Conservation (phyloP, 2,329 filamentous ascomycete species). For the Ilyonectria robusta region DNA sequence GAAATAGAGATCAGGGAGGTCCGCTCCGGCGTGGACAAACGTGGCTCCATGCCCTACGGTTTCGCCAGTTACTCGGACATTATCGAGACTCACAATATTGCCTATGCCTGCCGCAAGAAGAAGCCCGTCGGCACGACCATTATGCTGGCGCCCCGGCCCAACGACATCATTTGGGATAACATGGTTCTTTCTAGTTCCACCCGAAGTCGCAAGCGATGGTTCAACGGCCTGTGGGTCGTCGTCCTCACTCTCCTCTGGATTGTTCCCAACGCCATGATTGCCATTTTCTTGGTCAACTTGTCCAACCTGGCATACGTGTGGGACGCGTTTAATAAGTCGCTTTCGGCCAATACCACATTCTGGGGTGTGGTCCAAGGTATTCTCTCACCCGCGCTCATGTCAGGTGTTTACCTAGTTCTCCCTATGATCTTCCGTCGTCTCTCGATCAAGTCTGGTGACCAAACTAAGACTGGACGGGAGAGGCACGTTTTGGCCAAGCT, state of each 20-base stretch:
- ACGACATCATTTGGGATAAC: slow-evolving; percentile 97
- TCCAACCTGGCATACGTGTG: slow-evolving; percentile 85
- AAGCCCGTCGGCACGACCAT: slow-evolving; percentile 85
- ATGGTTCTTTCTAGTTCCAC: slow-evolving; percentile 79
- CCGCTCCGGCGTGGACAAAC: slow-evolving; percentile 84
- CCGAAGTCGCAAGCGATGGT: slow-evolving; percentile 79
- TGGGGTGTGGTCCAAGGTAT: slow-evolving; percentile 97
- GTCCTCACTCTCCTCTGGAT: slow-evolving; percentile 89
- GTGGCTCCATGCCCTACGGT: slow-evolving; percentile 90
- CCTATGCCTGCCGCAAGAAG: slow-evolving; percentile 85
- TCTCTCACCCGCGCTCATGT: slow-evolving; percentile 87
- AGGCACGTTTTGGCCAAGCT: slow-evolving; percentile 91
- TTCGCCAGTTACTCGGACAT: slow-evolving; percentile 96
- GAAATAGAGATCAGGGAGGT: slow-evolving; percentile 89
- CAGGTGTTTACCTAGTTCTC: slow-evolving; percentile 87
- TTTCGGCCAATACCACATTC: slow-evolving; percentile 73
- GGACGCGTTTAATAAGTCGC: slow-evolving; percentile 77
- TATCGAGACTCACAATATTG: slow-evolving; percentile 88
- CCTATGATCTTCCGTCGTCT: slow-evolving; percentile 93
- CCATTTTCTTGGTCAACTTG: slow-evolving; percentile 92
- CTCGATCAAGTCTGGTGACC: slow-evolving; percentile 85
- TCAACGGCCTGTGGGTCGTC: slow-evolving; percentile 88
- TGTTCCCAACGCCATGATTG: slow-evolving; percentile 92
- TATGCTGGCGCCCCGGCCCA: slow-evolving; percentile 84
- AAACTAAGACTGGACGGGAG: slow-evolving; percentile 93